Evolutionary conservation across 129 eudicot genomes (phyloP), one percentile per base, ranked within the genome.

Genomic region (Glebionis coronaria): DNA sequence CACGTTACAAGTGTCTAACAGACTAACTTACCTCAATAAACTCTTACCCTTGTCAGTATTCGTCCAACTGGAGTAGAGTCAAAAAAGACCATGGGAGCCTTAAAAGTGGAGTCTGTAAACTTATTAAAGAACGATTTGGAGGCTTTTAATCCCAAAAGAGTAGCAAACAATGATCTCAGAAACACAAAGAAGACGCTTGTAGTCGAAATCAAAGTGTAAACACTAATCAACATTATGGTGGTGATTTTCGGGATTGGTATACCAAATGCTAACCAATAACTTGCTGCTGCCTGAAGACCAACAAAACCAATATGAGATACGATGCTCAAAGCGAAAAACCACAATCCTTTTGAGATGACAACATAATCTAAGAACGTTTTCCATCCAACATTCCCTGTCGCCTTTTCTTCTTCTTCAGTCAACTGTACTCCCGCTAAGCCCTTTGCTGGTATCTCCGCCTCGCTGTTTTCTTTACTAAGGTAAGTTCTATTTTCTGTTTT

Each of bases 41-140:
- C 0, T 68, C 82, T 69, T 84, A 88, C 95, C 66, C 91, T 80
- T 19, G 95, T n/a, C n/a, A n/a, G n/a, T n/a, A n/a, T n/a, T n/a
- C n/a, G n/a, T n/a, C n/a, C n/a, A n/a, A n/a, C n/a, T 20, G 95
- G 95, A 42, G 90, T 87, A 47, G 95, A 84, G 71, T 87, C 95
- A 56, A 87, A 87, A 81, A 87, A 88, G 70, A 79, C 79, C 90
- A 84, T 87, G 13, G 95, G 90, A 29, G 90, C 95, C 13, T 54
- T 75, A 46, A 80, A 82, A 31, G 84, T 69, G 1, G 90, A 80
- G 49, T 73, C 31, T 29, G 51, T 79, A n/a, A n/a, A n/a, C n/a
- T n/a, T n/a, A n/a, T n/a, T n/a, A n/a, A n/a, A n/a, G n/a, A n/a
- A n/a, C n/a, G n/a, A n/a, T n/a, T n/a, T n/a, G n/a, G n/a, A n/a